These are phyloP conservation scores for Xylaria intraflava DNA, from an alignment of 495 filamentous ascomycete genomes.

Conservation along the genomic window DNA sequence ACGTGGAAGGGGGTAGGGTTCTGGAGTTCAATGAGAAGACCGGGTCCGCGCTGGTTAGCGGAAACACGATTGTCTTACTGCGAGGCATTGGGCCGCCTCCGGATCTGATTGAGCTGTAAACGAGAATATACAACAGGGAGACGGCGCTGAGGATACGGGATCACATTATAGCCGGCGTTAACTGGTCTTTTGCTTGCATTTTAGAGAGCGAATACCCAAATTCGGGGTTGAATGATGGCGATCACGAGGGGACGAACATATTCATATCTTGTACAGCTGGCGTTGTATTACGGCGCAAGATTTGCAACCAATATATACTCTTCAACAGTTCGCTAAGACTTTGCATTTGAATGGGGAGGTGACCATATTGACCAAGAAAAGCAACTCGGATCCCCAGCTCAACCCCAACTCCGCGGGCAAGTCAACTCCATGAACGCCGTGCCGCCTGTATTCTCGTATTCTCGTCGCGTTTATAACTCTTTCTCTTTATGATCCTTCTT, in stretches of 20 bases:
- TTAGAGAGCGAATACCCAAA: slow-evolving; percentile 7
- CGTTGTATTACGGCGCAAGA: neutral
- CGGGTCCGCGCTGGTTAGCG: slow-evolving; percentile 61
- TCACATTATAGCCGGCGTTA: slow-evolving; percentile 23
- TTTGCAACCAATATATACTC: slow-evolving; percentile 1
- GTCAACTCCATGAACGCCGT: slow-evolving; percentile 3
- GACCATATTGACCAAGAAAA: neutral
- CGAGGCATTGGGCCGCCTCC: slow-evolving; percentile 65
- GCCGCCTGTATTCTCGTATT: slow-evolving; percentile 1
- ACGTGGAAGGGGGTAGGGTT: slow-evolving; percentile 81
- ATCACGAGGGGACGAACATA: neutral
- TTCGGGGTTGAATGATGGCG: neutral
- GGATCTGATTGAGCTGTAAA: slow-evolving; percentile 39
- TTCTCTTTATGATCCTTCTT: slow-evolving; percentile 45
- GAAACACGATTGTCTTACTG: slow-evolving; percentile 84
- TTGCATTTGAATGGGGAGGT: neutral
- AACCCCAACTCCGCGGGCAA: too few relatives aligned
- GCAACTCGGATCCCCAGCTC: neutral
- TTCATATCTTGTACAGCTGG: neutral
- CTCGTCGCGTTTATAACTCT: slow-evolving; percentile 32
- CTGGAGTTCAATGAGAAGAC: slow-evolving; percentile 80
- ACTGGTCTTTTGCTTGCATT: slow-evolving; percentile 8
- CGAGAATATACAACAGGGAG: neutral
- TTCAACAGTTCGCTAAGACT: neutral
- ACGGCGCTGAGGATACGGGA: neutral